Conservation (phyloP, 805 yeast species). For the Lipomyces yamanashiensis region DNA sequence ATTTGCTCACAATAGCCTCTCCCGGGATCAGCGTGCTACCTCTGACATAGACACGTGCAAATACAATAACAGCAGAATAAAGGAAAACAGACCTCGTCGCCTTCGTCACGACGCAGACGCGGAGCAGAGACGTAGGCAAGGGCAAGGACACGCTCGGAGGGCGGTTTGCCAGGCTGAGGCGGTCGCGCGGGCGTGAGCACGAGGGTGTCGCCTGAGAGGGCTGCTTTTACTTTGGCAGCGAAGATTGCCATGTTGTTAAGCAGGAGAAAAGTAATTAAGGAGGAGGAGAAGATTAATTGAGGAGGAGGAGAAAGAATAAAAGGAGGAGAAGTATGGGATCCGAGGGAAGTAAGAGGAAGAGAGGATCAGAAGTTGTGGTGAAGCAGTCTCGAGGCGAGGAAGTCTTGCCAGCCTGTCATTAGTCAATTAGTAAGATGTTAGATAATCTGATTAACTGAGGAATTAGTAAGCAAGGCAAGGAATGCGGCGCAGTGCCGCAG, state of each 20-base stretch:
- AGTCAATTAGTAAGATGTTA: background rate
- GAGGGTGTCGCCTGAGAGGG: constrained; percentile 71
- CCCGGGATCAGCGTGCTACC: background rate
- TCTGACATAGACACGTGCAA: background rate
- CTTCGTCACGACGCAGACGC: constrained; percentile 46
- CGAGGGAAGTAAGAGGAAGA: background rate
- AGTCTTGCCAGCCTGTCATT: background rate
- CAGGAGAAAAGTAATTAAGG: background rate
- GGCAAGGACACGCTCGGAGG: constrained; percentile 63
- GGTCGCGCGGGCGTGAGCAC: constrained; percentile 56
- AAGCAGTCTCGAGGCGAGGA: background rate
- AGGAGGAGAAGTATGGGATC: background rate
- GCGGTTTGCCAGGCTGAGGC: constrained; percentile 42
- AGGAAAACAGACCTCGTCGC: constrained; percentile 37
- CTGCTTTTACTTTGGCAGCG: constrained; percentile 69
- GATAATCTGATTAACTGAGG: background rate
- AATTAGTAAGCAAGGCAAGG: background rate
- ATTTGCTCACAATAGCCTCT: constrained; percentile 25
- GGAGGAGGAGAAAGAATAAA: background rate
- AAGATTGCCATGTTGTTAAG: constrained; percentile 12
- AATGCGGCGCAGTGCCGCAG: background rate
- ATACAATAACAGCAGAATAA: background rate
- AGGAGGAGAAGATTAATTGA: background rate
- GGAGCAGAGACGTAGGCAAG: constrained; percentile 70
- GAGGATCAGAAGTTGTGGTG: background rate